Conservation (phyloP, 345 rosid genomes). For the Sisymbrium altissimum region DNA sequence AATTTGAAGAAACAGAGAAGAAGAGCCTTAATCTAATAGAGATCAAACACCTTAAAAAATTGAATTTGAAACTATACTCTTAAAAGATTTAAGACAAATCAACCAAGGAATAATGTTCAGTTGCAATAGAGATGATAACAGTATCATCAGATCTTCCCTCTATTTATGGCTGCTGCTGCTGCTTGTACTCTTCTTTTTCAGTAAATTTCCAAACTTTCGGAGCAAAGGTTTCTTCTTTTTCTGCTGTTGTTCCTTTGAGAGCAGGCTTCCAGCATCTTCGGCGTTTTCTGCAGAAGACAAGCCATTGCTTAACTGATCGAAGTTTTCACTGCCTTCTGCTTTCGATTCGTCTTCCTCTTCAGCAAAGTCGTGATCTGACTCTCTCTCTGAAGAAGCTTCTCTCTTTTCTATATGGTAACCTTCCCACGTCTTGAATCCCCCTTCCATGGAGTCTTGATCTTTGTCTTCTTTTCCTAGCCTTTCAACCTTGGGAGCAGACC, state of each 20-base stretch:
- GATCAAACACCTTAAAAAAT: conserved; percentile 1
- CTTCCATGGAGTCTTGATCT: conserved; percentile 53
- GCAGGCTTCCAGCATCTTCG: conserved; percentile 50
- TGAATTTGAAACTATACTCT: background rate
- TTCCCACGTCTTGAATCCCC: conserved; percentile 83
- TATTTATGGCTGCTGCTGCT: conserved; percentile 50
- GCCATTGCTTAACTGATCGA: conserved; percentile 58
- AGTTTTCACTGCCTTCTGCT: conserved; percentile 57
- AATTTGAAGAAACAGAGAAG: background rate
- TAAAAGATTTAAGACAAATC: conserved; percentile 14
- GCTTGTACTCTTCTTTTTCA: conserved; percentile 69
- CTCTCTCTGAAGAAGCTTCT: conserved; percentile 76
- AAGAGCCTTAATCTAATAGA: background rate
- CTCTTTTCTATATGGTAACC: conserved; percentile 85
- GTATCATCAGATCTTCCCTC: too few relatives aligned
- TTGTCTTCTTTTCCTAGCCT: conserved; percentile 46
- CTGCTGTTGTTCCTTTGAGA: conserved; percentile 60
- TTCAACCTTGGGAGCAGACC: conserved; percentile 37
- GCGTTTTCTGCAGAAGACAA: conserved; percentile 49
- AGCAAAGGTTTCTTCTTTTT: conserved; percentile 94
- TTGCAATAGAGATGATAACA: conserved; percentile 4
- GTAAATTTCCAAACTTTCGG: conserved; percentile 79
- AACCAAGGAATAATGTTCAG: conserved; percentile 14
- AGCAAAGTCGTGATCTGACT: conserved; percentile 56
- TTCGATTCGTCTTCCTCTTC: conserved; percentile 75